Conservation (phyloP, 176 grass and related monocot species). For the Carex pumila region DNA sequence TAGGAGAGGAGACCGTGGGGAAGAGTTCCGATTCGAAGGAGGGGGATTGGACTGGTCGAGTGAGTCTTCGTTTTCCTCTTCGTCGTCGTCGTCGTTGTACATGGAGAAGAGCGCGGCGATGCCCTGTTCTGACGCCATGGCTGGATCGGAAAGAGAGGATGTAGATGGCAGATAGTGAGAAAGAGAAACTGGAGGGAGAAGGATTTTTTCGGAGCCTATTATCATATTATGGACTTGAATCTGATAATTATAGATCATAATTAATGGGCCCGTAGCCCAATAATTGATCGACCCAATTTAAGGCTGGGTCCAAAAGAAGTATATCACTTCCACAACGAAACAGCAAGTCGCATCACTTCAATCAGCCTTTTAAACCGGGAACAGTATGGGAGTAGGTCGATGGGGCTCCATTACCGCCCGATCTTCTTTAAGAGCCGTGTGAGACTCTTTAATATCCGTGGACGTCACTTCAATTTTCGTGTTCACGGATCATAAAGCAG, state of each 20-base stretch:
- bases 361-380: too few species aligned
- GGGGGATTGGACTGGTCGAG: conserved; percentile 24
- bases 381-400: too few species aligned
- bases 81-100: conserved; percentile 82
- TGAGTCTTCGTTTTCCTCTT: neutral
- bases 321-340: neutral
- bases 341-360: too few species aligned
- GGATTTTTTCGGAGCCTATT: neutral
- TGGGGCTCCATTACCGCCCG: too few species aligned
- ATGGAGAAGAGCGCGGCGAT: conserved; percentile 75
- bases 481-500: too few species aligned
- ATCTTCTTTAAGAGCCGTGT: too few species aligned
- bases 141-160: neutral
- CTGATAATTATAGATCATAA: neutral
- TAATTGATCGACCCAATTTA: neutral
- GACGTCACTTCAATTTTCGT: too few species aligned
- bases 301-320: neutral
- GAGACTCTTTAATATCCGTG: too few species aligned
- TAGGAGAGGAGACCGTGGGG: conserved; percentile 19
- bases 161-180: neutral
- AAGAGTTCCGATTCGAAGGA: conserved; percentile 11
- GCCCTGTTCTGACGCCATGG: conserved; percentile 65
- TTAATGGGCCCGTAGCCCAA: neutral
- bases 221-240: neutral
- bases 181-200: neutral